Conservation (phyloP, 2,329 filamentous ascomycete genomes). For the Colletotrichum magnum region DNA sequence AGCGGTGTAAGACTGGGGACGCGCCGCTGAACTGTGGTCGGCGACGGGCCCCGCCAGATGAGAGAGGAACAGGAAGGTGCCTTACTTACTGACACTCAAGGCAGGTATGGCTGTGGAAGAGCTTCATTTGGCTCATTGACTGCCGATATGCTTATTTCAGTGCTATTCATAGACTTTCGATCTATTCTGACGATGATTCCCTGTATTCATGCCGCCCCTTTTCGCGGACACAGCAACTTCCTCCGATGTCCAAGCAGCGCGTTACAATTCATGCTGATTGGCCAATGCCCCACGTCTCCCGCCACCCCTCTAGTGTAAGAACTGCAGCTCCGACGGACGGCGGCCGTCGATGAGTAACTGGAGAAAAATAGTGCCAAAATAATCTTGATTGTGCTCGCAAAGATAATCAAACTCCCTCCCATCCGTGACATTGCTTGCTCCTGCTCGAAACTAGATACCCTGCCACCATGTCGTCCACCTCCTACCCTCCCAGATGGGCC, state of each 20-base stretch:
- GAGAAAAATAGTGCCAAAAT: conserved; percentile 21
- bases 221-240: too few relatives aligned
- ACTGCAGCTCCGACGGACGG: conserved; percentile 35
- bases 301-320: conserved; percentile 6
- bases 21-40: conserved; percentile 6
- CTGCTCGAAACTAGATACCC: background rate
- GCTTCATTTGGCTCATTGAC: too few relatives aligned
- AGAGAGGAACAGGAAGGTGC: too few relatives aligned
- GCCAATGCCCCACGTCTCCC: conserved; percentile 34
- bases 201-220: too few relatives aligned
- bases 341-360: conserved; percentile 23
- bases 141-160: too few relatives aligned
- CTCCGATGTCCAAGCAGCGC: background rate
- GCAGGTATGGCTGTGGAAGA: too few relatives aligned
- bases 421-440: too few relatives aligned
- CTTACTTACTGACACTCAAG: too few relatives aligned
- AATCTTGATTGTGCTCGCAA: background rate
- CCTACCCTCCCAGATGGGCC: conserved; percentile 72
- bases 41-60: background rate
- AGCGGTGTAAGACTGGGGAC: conserved; percentile 34
- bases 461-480: conserved; percentile 33
- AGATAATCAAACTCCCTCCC: background rate
- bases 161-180: too few relatives aligned
- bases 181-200: too few relatives aligned
- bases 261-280: conserved; percentile 21